Base-by-base conservation (phyloP, 768 basidiomycete species). In the Neoboletus subvelutipes region DNA sequence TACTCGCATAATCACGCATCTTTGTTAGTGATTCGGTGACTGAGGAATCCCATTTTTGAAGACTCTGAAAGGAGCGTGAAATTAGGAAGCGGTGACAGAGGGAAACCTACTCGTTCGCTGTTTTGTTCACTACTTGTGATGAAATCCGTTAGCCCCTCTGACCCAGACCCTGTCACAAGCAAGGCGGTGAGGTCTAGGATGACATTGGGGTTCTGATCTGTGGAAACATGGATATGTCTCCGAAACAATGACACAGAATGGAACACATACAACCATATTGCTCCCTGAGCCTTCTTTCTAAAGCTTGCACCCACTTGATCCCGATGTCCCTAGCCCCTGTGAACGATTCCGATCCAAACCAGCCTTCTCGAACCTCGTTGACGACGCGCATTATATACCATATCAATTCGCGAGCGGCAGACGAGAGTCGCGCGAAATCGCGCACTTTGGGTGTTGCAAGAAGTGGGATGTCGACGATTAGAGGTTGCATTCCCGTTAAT, bases 1-100 rank as follows among this genome's bases (percentile, higher is more conserved):
- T 82, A 64, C 88, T 87, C 20, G 87, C 79, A 64, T 79, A 83
- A 68, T 93, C 88, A 51, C 90, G 87, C 54, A 92, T 73, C 67
- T 84, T 89, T 33, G 79, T 76, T 50, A 94, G 71, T 17, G 88
- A 83, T 58, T 92, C 88, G 11, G 78, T 77, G 62, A 92, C 81
- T 5, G 83, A 84, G 2, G 82, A 76, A 67, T 93, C 90, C 91
- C 91, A 94, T 69, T 90, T 91, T 67, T 86, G 85, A 54, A 93
- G 78, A 46, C 85, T 84, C 91, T 93, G 60, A 49, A 58, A 67
- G 34, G 37, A 59, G 43, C 41, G 55, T 73, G 54, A 72, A 64
- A 34, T 58, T 57, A 45, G 46, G 47, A n/a, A 45, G 29, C 12
- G 50, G 55, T 43, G 55, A 59, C 59, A 50, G 48, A 41, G 41